Evolutionary conservation across 1,139 yeast species (phyloP).

Genomic region (Pichia sp.): DNA sequence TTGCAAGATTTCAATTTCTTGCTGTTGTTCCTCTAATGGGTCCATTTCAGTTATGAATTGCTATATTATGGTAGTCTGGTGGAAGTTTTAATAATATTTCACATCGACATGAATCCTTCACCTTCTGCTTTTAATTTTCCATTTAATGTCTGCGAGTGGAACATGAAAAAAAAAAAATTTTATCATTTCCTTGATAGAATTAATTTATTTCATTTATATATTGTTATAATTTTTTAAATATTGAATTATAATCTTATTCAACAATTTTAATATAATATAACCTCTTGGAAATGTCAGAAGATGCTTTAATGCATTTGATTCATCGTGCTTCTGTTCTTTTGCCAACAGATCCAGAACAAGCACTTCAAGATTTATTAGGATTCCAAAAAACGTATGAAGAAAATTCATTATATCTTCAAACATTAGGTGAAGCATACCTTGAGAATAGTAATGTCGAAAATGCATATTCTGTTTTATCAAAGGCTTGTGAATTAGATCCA

Average conservation of each 20-base stretch:
- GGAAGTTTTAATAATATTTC: too few relatives aligned
- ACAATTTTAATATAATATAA: too few relatives aligned
- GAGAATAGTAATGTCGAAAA: conserved; percentile 74
- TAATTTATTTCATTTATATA: too few relatives aligned
- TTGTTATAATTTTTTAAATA: too few relatives aligned
- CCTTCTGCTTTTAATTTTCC: too few relatives aligned
- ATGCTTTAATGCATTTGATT: conserved; percentile 17
- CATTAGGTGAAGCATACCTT: conserved; percentile 67
- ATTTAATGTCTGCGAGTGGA: too few relatives aligned
- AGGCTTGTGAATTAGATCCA: conserved; percentile 66
- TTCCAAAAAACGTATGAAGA: conserved; percentile 28
- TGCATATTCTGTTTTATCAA: conserved; percentile 61
- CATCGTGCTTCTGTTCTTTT: conserved; percentile 32
- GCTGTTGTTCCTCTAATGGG: conserved; percentile 64
- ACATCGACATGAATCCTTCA: conserved; percentile 6
- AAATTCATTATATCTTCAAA: conserved; percentile 37
- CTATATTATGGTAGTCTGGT: too few relatives aligned
- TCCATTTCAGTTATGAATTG: conserved; percentile 49
- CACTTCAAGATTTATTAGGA: conserved; percentile 35
- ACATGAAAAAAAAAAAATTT: too few relatives aligned
- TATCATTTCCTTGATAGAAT: too few relatives aligned
- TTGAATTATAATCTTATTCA: too few relatives aligned
- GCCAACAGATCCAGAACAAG: conserved; percentile 35
- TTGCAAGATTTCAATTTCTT: conserved; percentile 77
- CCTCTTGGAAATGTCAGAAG: too few relatives aligned